Evolutionary conservation across 2,329 filamentous ascomycete species (phyloP).

Genomic region (Aspergillus hortae): DNA sequence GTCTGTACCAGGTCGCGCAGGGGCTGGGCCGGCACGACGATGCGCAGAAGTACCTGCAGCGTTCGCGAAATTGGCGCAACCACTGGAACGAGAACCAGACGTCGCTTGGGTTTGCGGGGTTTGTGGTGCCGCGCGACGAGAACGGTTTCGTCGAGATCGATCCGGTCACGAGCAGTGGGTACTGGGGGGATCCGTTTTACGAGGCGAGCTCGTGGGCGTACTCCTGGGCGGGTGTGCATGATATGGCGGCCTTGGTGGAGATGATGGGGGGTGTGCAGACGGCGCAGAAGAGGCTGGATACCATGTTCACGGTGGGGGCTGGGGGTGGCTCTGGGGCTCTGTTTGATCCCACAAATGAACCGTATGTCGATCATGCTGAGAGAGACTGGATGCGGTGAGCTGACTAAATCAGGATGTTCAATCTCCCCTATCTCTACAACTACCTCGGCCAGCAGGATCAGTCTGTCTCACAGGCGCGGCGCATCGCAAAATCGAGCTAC

Average conservation of each 20-base stretch:
- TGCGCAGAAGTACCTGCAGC: constrained; percentile 57
- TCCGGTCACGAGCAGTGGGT: constrained; percentile 56
- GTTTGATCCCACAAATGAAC: constrained; percentile 67
- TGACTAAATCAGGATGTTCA: constrained; percentile 46
- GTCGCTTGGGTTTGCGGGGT: constrained; percentile 61
- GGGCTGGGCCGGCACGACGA: constrained; percentile 53
- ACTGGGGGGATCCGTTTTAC: constrained; percentile 62
- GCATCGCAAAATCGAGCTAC: constrained; percentile 60
- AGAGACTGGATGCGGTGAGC: background rate
- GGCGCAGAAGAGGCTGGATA: constrained; percentile 49
- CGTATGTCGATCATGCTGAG: constrained; percentile 35
- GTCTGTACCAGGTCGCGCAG: constrained; percentile 60
- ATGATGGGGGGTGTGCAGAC: constrained; percentile 51
- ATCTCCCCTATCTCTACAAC: constrained; percentile 66
- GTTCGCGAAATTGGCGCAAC: constrained; percentile 67
- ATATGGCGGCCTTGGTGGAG: constrained; percentile 54
- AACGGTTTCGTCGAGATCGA: constrained; percentile 49
- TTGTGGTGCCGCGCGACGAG: constrained; percentile 59
- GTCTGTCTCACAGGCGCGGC: constrained; percentile 56
- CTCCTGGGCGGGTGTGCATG: constrained; percentile 66
- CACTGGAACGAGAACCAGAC: constrained; percentile 62
- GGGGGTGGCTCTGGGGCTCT: constrained; percentile 47
- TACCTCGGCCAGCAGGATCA: constrained; percentile 62
- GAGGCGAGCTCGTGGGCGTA: constrained; percentile 63
- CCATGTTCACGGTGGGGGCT: constrained; percentile 49